phyloP scores from a whole-genome alignment of 257 asterid species.

The Petrea volubilis region DNA sequence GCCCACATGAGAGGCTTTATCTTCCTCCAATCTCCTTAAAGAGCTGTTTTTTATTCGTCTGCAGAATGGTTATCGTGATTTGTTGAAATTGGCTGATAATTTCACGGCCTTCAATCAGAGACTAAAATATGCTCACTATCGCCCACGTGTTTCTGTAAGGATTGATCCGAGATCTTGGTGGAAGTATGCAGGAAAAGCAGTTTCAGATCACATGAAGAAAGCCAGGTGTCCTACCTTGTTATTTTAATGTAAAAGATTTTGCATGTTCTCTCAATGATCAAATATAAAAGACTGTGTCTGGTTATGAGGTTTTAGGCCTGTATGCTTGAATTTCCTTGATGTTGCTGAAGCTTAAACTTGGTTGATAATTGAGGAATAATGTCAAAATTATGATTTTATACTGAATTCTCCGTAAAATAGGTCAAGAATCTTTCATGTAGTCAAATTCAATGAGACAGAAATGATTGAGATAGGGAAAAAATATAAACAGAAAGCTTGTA shows the following conservation, averaged over 20 bases:
- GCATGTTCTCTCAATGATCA: background rate
- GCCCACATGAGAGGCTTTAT: slow-evolving; percentile 3
- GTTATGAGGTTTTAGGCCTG: background rate
- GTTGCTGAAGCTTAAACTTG: slow-evolving; percentile 10
- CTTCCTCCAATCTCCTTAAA: background rate
- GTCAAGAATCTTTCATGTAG: background rate
- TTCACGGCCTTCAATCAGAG: slow-evolving; percentile 94
- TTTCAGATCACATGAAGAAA: slow-evolving; percentile 76
- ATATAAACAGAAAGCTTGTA: background rate
- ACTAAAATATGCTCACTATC: slow-evolving; percentile 82
- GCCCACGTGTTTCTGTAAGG: slow-evolving; percentile 66
- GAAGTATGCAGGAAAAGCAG: slow-evolving; percentile 83
- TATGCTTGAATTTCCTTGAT: background rate
- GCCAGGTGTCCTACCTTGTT: slow-evolving; percentile 58
- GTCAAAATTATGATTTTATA: slow-evolving; percentile 3
- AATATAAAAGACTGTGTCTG: background rate
- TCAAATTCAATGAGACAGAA: background rate
- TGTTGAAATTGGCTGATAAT: slow-evolving; percentile 89
- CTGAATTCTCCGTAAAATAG: background rate
- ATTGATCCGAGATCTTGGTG: slow-evolving; percentile 87
- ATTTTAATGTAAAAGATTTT: background rate
- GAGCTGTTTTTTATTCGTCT: slow-evolving; percentile 21
- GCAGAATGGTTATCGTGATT: slow-evolving; percentile 85
- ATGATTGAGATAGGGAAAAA: background rate
- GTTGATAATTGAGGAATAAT: background rate